A percentile compares a stretch with the other conserved stretches of the same genome.
Conservation (phyloP, 768 basidiomycete genomes). For the Tephrocybe sp. region DNA sequence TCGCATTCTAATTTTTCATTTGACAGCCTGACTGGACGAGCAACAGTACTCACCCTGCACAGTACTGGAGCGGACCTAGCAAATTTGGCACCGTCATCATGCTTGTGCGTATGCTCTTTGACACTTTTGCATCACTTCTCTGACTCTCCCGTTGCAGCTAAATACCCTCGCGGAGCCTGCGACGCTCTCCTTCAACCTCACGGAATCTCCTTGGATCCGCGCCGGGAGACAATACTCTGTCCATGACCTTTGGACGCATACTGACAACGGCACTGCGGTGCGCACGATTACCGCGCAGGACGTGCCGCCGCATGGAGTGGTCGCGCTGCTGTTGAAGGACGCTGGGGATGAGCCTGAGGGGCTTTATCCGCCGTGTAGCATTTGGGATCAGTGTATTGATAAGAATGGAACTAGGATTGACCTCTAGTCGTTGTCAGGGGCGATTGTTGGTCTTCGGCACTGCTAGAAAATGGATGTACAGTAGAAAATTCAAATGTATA, state of each 20-base stretch:
- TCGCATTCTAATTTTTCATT: neutral
- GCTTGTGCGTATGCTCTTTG: constrained; percentile 39
- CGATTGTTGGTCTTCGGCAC: neutral
- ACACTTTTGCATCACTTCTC: neutral
- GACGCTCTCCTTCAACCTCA: constrained; percentile 54
- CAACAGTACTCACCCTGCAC: constrained; percentile 50
- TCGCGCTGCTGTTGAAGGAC: constrained; percentile 63
- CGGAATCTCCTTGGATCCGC: constrained; percentile 64
- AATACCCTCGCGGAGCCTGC: constrained; percentile 53
- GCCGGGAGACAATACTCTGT: constrained; percentile 60
- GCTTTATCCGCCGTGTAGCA: constrained; percentile 53
- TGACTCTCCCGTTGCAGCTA: constrained; percentile 30
- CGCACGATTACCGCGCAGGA: constrained; percentile 50
- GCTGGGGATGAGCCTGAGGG: constrained; percentile 65
- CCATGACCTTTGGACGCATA: constrained; percentile 73
- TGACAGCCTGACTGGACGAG: constrained; percentile 34
- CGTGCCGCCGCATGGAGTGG: constrained; percentile 69
- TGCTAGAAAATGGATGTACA: neutral
- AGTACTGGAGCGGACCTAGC: constrained; percentile 62
- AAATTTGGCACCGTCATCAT: constrained; percentile 62
- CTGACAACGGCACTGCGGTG: constrained; percentile 63
- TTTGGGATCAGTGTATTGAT: constrained; percentile 54
- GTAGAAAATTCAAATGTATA: too few relatives aligned
- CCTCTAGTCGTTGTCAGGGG: neutral
- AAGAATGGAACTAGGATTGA: constrained; percentile 46